phyloP scores from a whole-genome alignment of 768 basidiomycete genomes.

The Panus rudis region DNA sequence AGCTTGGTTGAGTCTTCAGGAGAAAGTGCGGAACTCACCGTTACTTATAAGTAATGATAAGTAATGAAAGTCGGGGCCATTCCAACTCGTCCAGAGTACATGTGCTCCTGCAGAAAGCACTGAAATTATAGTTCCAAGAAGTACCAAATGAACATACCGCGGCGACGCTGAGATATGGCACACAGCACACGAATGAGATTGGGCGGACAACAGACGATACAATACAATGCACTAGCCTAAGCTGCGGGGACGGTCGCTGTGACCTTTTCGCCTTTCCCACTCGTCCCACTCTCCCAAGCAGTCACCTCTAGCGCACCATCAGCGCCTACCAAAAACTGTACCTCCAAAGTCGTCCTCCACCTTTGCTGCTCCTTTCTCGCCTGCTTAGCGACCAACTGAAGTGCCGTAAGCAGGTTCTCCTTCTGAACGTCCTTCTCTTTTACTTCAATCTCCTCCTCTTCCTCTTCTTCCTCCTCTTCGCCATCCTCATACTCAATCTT shows the following conservation, averaged over 20 bases:
- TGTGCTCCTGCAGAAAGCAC: too few species aligned
- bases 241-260: constrained; percentile 21
- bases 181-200: too few species aligned
- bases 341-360: constrained; percentile 46
- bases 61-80: too few species aligned
- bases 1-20: too few species aligned
- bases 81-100: too few species aligned
- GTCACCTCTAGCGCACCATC: constrained; percentile 31
- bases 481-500: constrained; percentile 39
- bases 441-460: constrained; percentile 55
- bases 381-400: constrained; percentile 30
- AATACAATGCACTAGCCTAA: too few species aligned
- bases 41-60: too few species aligned
- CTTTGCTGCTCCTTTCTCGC: constrained; percentile 38
- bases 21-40: too few species aligned
- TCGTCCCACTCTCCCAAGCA: constrained; percentile 31
- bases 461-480: constrained; percentile 44
- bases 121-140: too few species aligned
- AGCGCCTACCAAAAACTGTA: constrained; percentile 29
- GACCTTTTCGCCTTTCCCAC: constrained; percentile 26
- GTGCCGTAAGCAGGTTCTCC: constrained; percentile 36
- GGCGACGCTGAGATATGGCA: too few species aligned
- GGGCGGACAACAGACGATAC: too few species aligned
- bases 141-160: too few species aligned
- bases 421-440: constrained; percentile 58